Evolutionary conservation across 2,329 filamentous ascomycete genomes (phyloP).

Genomic region (Fusarium stilboides): DNA sequence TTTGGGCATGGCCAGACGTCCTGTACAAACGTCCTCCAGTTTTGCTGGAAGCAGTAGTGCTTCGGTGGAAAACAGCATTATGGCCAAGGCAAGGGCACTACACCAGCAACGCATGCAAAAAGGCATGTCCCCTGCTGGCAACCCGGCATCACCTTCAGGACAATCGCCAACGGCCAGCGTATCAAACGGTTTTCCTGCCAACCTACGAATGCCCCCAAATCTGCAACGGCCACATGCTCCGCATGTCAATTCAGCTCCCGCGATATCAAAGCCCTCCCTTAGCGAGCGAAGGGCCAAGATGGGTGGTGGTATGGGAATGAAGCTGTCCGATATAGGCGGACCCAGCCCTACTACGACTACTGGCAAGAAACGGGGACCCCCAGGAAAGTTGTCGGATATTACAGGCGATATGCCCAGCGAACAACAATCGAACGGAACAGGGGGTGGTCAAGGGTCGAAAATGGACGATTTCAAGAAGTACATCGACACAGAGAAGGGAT

Average conservation of each 20-base stretch:
- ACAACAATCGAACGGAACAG: constrained; percentile 54
- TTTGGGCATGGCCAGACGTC: constrained; percentile 75
- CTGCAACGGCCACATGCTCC: constrained; percentile 63
- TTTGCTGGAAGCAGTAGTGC: constrained; percentile 52
- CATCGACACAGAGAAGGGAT: constrained; percentile 92
- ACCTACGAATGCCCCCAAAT: constrained; percentile 59
- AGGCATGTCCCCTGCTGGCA: constrained; percentile 55
- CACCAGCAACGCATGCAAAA: constrained; percentile 64
- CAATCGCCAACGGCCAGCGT: constrained; percentile 55
- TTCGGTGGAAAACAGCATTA: constrained; percentile 59
- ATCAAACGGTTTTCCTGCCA: constrained; percentile 61
- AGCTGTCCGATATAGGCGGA: constrained; percentile 67
- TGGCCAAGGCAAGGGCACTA: constrained; percentile 64
- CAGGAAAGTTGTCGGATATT: constrained; percentile 62
- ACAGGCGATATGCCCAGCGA: constrained; percentile 41
- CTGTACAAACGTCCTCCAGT: constrained; percentile 59
- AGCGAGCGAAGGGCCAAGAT: constrained; percentile 74
- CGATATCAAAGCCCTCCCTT: constrained; percentile 70
- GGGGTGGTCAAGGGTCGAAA: constrained; percentile 60
- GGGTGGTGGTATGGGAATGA: constrained; percentile 61
- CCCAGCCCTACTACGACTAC: constrained; percentile 41
- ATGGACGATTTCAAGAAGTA: constrained; percentile 79
- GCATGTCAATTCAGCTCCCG: constrained; percentile 69
- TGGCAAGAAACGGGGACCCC: constrained; percentile 55
- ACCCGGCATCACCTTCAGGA: constrained; percentile 52